These are phyloP conservation scores for Lepidium campestre DNA, from an alignment of 441 rosid genomes.

Conservation along the genomic window DNA sequence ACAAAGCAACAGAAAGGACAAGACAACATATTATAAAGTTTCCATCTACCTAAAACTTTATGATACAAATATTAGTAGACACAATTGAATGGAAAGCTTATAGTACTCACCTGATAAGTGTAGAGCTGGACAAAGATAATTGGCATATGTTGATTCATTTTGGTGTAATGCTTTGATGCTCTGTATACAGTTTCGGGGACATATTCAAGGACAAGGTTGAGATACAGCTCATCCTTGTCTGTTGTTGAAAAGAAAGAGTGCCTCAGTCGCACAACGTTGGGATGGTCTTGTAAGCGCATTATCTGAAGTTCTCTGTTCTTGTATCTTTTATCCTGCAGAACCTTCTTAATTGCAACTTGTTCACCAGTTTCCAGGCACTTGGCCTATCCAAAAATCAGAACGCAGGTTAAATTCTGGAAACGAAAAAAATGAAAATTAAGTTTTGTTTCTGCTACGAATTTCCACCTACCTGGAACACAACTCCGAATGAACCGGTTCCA, in stretches of 20 bases:
- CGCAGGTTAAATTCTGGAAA: slow-evolving; percentile 1
- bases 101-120: slow-evolving; percentile 61
- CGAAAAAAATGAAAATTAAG: not conserved
- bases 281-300: slow-evolving; percentile 76
- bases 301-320: slow-evolving; percentile 90
- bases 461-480: slow-evolving; percentile 73
- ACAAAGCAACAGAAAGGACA: slow-evolving; percentile 3
- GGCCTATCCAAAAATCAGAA: slow-evolving; percentile 40
- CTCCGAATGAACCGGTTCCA: slow-evolving; percentile 90
- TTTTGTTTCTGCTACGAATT: slow-evolving; percentile 5
- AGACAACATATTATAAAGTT: not conserved
- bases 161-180: slow-evolving; percentile 60
- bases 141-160: slow-evolving; percentile 66
- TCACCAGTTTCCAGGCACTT: slow-evolving; percentile 80
- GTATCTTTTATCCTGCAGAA: slow-evolving; percentile 90
- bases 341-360: slow-evolving; percentile 89
- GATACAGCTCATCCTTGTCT: slow-evolving; percentile 71
- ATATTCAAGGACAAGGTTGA: slow-evolving; percentile 81
- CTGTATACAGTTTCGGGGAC: slow-evolving; percentile 78
- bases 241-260: slow-evolving; percentile 82
- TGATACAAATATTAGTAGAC: slow-evolving; percentile 2
- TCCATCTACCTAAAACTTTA: not conserved
- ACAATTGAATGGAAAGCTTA: not conserved
- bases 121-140: slow-evolving; percentile 65
- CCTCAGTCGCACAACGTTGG: slow-evolving; percentile 68